A percentile compares a stretch with the other conserved stretches of the same genome.
Conservation (phyloP, 2,329 filamentous ascomycete genomes). For the Fusarium scirpi region DNA sequence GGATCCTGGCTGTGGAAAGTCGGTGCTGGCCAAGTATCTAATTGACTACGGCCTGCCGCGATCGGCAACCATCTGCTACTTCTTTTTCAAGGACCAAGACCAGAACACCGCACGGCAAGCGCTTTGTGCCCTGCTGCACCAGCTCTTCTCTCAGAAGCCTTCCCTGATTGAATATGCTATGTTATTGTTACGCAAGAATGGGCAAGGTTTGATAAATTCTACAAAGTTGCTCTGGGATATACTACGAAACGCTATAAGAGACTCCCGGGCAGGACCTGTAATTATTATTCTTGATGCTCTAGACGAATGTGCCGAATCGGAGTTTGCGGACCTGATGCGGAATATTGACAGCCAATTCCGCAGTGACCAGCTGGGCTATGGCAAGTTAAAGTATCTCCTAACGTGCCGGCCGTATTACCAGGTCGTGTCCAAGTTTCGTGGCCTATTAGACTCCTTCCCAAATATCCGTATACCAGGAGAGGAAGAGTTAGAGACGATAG, state of each 20-base stretch:
- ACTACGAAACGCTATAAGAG: background rate
- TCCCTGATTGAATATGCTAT: constrained; percentile 52
- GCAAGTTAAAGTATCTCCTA: constrained; percentile 51
- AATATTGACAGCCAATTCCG: constrained; percentile 8
- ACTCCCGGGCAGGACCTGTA: constrained; percentile 41
- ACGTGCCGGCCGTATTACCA: constrained; percentile 53
- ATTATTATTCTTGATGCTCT: constrained; percentile 22
- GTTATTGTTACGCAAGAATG: constrained; percentile 40
- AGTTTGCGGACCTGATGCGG: constrained; percentile 36
- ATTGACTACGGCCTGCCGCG: constrained; percentile 26
- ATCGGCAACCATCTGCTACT: constrained; percentile 54
- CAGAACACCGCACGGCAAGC: constrained; percentile 52
- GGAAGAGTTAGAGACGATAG: constrained; percentile 52
- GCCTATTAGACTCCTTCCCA: constrained; percentile 40
- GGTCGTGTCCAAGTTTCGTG: constrained; percentile 45
- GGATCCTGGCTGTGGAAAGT: constrained; percentile 57
- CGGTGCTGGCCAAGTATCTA: constrained; percentile 49
- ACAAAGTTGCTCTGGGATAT: background rate
- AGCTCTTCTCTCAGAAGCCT: constrained; percentile 52
- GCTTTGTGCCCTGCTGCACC: constrained; percentile 56
- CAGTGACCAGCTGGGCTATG: background rate
- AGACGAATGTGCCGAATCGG: background rate
- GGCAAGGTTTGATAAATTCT: constrained; percentile 15
- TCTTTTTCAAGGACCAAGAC: constrained; percentile 58
- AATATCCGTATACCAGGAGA: constrained; percentile 53